A percentile compares a stretch with the other conserved stretches of the same genome.
These are phyloP conservation scores for Dacryopinax primogenitus DNA, from an alignment of 768 basidiomycete genomes.

Conservation along the genomic window DNA sequence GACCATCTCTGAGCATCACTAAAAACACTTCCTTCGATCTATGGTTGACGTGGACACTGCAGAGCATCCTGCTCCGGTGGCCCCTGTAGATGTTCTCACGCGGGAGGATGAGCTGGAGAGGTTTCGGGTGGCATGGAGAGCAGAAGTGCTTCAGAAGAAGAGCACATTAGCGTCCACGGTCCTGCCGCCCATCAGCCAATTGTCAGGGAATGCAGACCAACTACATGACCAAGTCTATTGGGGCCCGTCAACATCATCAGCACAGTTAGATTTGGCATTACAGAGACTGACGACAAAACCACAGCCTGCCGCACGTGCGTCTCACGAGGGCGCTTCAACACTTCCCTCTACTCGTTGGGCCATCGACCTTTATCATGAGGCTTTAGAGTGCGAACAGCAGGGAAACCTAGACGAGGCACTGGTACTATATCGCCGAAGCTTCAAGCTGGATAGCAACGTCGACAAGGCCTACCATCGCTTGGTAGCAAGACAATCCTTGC, in stretches of 20 bases:
- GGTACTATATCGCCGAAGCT: conserved; percentile 63
- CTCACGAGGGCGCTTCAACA: background rate
- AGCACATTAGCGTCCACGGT: no score
- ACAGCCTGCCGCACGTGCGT: background rate
- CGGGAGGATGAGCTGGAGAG: conserved; percentile 35
- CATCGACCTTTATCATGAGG: conserved; percentile 52
- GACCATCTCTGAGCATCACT: background rate
- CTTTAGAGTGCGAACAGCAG: conserved; percentile 58
- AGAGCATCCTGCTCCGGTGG: conserved; percentile 19
- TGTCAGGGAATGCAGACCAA: no score
- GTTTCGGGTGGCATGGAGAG: conserved; percentile 64
- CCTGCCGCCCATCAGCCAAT: no score
- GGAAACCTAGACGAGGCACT: conserved; percentile 68
- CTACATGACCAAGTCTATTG: background rate
- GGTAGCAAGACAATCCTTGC: conserved; percentile 22
- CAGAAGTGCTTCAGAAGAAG: conserved; percentile 36
- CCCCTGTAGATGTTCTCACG: background rate
- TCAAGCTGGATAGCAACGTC: conserved; percentile 61
- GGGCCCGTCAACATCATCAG: background rate
- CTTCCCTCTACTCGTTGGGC: conserved; percentile 27
- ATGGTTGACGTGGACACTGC: conserved; percentile 32
- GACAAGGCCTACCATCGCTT: conserved; percentile 52
- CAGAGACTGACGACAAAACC: background rate
- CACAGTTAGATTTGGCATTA: background rate
- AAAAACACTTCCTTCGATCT: background rate